Evolutionary conservation across 2,329 filamentous ascomycete species (phyloP), one percentile per base, ranked within the genome.

Genomic region (Trichoderma sp.): DNA sequence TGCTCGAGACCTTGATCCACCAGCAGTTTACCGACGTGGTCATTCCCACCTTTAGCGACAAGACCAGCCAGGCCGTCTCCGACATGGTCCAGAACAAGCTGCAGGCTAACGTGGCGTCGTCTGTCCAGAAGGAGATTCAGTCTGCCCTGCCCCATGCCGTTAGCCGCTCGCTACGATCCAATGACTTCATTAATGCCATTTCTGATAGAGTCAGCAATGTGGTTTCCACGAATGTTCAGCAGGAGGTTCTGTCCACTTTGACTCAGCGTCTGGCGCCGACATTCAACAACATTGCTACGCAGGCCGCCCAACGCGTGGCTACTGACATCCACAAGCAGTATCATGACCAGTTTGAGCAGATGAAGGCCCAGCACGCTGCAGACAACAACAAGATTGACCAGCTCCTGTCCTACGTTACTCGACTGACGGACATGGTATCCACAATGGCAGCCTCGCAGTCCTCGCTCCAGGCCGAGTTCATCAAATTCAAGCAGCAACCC

Each of bases 11-110:
- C 73, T 93, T 97, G 75, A 91, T 97, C 65, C 88, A 89, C 61
- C 87, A 90, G 62, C 92, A 92, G 79, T 93, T 97, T 74, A 88
- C 93, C 73, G 87, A 90, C 70, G 87, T 90, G 15, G 89, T 98
- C 58, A 85, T 97, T 67, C 95, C 96, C 12, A 86, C 90, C 36
- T 84, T 98, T 71, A 88, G 90, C 53, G 87, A 90, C 66, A 85
- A 91, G 55, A 90, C 93, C 15, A 86, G 88, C 58, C 88, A 89
- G 73, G 87, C 91, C 5, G 86, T 97, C 32, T 88, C 91, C 69
- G 91, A 92, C 73, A 90, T 93, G 78, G 85, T 98, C 28, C 87
- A 89, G 70, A 86, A 88, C 74, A 89, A 90, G 73, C 82, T 98
- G 70, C 88, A 88, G 74, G 86, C 89, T 63, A 87, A 92, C 67